phyloP scores from a whole-genome alignment of 768 basidiomycete species.

The Leccinum sublutescens region DNA sequence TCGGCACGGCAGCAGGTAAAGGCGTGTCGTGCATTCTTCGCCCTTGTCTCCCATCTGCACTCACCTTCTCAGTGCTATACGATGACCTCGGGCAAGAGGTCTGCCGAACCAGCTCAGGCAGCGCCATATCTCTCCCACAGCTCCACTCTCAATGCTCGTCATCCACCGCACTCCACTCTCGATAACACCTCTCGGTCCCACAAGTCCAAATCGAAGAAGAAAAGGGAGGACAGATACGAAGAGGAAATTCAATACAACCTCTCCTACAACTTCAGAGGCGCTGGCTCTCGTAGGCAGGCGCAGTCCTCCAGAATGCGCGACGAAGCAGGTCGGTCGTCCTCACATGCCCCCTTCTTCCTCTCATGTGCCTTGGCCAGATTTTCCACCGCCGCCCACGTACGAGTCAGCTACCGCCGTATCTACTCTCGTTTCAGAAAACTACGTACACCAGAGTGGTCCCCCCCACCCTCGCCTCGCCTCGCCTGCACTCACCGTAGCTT shows the following conservation, averaged over 20 bases:
- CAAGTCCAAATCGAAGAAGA: slow-evolving; percentile 40
- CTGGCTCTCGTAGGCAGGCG: slow-evolving; percentile 25
- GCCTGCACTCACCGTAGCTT: slow-evolving; percentile 23
- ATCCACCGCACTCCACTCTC: slow-evolving; percentile 43
- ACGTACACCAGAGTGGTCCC: slow-evolving; percentile 31
- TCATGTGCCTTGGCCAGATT: slow-evolving; percentile 42
- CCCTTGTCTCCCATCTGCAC: slow-evolving; percentile 38
- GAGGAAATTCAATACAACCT: slow-evolving; percentile 40
- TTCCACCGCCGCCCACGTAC: slow-evolving; percentile 74
- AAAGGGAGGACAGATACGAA: slow-evolving; percentile 45
- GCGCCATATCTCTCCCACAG: slow-evolving; percentile 54
- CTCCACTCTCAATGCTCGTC: slow-evolving; percentile 52
- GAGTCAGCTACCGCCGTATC: slow-evolving; percentile 52
- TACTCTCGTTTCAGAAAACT: slow-evolving; percentile 41
- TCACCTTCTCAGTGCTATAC: slow-evolving; percentile 34
- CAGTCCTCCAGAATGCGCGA: slow-evolving; percentile 28
- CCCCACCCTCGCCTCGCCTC: slow-evolving; percentile 26
- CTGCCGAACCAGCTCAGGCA: slow-evolving; percentile 30
- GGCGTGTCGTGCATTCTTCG: slow-evolving; percentile 37
- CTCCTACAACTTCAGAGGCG: slow-evolving; percentile 31
- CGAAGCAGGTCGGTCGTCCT: slow-evolving; percentile 31
- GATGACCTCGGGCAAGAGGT: slow-evolving; percentile 35
- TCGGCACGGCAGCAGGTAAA: slow-evolving; percentile 34
- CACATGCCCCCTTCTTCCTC: neutral
- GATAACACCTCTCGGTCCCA: slow-evolving; percentile 49